phyloP scores from a whole-genome alignment of 768 basidiomycete genomes.

The Hysterangium stoloniferum region DNA sequence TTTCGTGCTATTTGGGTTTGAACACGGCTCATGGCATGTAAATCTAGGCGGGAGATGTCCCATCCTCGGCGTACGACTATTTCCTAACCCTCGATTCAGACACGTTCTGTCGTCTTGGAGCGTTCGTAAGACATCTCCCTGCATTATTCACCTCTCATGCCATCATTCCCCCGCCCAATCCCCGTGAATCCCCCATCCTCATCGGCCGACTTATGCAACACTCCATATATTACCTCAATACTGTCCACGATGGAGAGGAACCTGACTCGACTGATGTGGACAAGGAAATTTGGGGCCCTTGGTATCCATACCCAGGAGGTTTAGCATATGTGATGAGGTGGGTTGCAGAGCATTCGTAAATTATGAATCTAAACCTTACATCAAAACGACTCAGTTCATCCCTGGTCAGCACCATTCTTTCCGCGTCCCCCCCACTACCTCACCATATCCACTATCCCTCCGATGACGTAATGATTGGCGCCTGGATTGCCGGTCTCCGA shows the following conservation, averaged over 20 bases:
- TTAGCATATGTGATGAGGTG: neutral
- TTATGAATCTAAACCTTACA: neutral
- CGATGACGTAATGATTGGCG: conserved; percentile 5
- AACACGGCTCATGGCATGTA: neutral
- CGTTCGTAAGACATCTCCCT: neutral
- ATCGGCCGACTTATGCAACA: neutral
- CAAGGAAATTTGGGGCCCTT: neutral
- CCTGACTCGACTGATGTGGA: neutral
- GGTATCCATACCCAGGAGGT: neutral
- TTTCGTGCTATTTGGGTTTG: no score
- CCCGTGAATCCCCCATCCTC: neutral
- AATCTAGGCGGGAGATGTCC: neutral
- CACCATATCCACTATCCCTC: conserved; percentile 2
- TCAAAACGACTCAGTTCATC: neutral
- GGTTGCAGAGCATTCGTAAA: neutral
- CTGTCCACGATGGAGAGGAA: neutral
- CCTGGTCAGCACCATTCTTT: neutral
- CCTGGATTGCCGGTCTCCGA: neutral
- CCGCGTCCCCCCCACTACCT: neutral
- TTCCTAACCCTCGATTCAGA: conserved; percentile 3
- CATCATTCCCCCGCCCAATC: no score
- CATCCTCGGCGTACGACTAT: neutral
- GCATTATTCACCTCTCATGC: neutral
- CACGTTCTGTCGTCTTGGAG: neutral
- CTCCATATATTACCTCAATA: neutral